Evolutionary conservation across 2,329 filamentous ascomycete species (phyloP).

Genomic region (Sporothrix variecibatus): DNA sequence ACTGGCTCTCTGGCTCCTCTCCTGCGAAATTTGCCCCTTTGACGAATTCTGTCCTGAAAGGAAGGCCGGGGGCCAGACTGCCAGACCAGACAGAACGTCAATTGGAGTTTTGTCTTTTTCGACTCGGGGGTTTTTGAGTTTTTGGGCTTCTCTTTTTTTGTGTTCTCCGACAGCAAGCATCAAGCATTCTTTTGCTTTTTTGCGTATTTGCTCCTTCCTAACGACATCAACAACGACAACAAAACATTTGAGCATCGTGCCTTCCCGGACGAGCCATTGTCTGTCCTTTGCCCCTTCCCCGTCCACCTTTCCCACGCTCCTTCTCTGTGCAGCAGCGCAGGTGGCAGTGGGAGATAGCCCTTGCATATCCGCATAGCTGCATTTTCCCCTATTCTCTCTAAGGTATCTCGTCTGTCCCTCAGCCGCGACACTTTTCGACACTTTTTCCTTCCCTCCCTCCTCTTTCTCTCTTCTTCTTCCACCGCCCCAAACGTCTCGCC

Average conservation of each 20-base stretch:
- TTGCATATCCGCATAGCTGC: constrained; percentile 18
- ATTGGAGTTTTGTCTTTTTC: neutral
- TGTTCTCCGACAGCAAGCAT: neutral
- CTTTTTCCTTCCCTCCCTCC: neutral
- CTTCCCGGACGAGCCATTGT: neutral
- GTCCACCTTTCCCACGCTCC: neutral
- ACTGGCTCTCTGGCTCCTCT: neutral
- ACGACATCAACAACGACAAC: neutral
- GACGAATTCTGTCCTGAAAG: constrained; percentile 20
- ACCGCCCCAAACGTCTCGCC: neutral
- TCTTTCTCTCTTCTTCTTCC: neutral
- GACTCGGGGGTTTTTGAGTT: neutral
- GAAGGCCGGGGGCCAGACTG: neutral
- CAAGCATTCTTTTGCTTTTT: neutral
- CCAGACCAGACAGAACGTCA: neutral
- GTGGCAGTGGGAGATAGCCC: constrained; percentile 2
- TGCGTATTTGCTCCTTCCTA: neutral
- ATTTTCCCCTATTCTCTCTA: constrained; percentile 14
- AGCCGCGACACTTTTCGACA: constrained; percentile 1
- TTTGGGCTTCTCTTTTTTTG: neutral
- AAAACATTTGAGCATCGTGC: neutral
- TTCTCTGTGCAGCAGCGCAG: neutral
- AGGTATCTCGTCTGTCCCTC: neutral
- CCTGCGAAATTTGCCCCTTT: constrained; percentile 14
- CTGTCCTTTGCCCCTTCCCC: constrained; percentile 5